Conservation (phyloP, 176 grass and related monocot species). For the Phragmites australis region DNA sequence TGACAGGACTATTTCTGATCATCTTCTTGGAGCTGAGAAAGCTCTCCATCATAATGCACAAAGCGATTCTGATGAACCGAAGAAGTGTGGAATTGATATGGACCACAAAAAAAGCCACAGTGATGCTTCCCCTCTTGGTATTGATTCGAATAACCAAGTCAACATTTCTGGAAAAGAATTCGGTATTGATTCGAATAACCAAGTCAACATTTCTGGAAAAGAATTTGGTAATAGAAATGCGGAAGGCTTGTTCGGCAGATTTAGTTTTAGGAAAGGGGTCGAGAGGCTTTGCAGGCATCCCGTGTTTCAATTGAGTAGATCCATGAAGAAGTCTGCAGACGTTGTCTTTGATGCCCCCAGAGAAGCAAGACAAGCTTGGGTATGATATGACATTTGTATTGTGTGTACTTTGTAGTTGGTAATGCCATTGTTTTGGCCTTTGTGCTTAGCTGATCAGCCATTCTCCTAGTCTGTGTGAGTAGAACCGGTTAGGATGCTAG, state of each 20-base stretch:
- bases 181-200: constrained; percentile 6
- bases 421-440: constrained; percentile 23
- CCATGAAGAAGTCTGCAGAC: constrained; percentile 72
- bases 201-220: constrained; percentile 45
- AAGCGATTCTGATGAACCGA: constrained; percentile 21
- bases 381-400: constrained; percentile 48
- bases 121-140: constrained; percentile 30
- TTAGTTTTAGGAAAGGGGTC: constrained; percentile 93
- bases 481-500: constrained; percentile 35
- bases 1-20: constrained; percentile 49
- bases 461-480: constrained; percentile 46
- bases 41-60: constrained; percentile 16
- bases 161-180: constrained; percentile 51
- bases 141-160: constrained; percentile 8
- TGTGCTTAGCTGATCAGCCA: constrained; percentile 25
- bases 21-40: constrained; percentile 40
- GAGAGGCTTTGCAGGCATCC: constrained; percentile 83
- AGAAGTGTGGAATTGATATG: constrained; percentile 35
- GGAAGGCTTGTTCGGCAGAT: constrained; percentile 60
- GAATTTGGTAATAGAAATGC: constrained; percentile 44
- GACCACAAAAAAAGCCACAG: constrained; percentile 33
- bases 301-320: constrained; percentile 86
- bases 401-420: constrained; percentile 43
- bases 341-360: constrained; percentile 53
- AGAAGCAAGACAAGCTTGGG: constrained; percentile 82